phyloP scores from a whole-genome alignment of 176 grass and related monocot genomes.

The Oryza punctata region DNA sequence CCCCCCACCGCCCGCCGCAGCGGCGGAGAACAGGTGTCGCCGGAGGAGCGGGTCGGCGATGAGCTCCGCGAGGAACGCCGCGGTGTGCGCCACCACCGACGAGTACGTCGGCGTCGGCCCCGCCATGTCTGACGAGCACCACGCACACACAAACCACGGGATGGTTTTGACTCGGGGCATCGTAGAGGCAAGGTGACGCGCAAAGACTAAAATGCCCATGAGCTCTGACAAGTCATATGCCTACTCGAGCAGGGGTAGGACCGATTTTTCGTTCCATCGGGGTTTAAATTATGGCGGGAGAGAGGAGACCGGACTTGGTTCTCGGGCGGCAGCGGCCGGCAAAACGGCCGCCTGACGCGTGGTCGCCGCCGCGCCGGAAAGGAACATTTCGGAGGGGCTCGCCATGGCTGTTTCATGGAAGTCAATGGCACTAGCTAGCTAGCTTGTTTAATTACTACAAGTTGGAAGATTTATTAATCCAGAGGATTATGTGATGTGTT shows the following conservation, averaged over 20 bases:
- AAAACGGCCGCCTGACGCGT: conserved; percentile 33
- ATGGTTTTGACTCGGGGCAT: background rate
- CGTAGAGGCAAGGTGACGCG: background rate
- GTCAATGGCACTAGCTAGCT: background rate
- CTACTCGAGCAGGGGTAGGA: background rate
- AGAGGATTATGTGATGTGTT: too few species aligned
- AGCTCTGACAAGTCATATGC: too few species aligned
- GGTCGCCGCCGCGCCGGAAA: background rate
- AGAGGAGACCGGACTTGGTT: conserved; percentile 19
- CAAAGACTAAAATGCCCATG: conserved; percentile 19
- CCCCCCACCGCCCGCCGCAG: background rate
- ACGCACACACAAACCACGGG: background rate
- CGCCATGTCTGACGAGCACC: conserved; percentile 34
- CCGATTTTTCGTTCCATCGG: background rate
- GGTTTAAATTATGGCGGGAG: conserved; percentile 54
- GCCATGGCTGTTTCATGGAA: background rate
- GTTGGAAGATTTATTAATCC: too few species aligned
- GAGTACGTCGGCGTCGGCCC: conserved; percentile 23
- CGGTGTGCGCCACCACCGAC: conserved; percentile 40
- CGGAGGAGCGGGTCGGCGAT: conserved; percentile 58
- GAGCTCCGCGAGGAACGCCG: conserved; percentile 56
- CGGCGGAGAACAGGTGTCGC: conserved; percentile 55
- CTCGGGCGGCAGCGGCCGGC: conserved; percentile 44
- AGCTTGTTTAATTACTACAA: too few species aligned
- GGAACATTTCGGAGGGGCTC: background rate